Base-by-base conservation (phyloP, 2,329 filamentous ascomycete species). In the Helotiales sp. region DNA sequence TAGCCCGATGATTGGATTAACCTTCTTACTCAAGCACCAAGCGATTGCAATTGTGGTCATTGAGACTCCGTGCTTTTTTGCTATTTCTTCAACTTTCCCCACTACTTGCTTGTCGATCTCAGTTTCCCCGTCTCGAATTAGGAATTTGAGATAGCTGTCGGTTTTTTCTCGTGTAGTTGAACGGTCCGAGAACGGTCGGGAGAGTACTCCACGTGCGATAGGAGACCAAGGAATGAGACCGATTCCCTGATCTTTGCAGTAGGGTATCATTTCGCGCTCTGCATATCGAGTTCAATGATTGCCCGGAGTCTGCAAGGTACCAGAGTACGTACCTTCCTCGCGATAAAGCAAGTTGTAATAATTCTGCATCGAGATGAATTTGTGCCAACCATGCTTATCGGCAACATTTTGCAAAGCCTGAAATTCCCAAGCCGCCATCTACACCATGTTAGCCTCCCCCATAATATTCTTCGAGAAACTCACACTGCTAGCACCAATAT, bases 291-390 rank as follows among this genome's bases (percentile, higher is more conserved):
- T 34, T 8, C 27, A 30, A 15, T 36, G 31, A 46, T 38, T n/a
- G 24, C 19, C 3, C 24, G 19, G 15, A 29, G 9, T 34, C 31
- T 34, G 31, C 15, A 34, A 9, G 15, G 9, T 34, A 8, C 29
- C 15, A 33, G 13, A 40, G 24, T 15, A 48, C 54, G 10, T 19
- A 59, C 57, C 81, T 61, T 88, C 85, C 65, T 89, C 86, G 3
- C 86, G 78, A 68, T 86, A 85, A 1, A 82, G 67, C 0, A 83
- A 72, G 62, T 83, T 84, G 67, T 85, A 79, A 46, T 79, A 77
- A 30, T 82, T 81, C 61, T 86, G 83, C 83, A 86, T 86, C 3
- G 73, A 77, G 57, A 85, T 73, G 64, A 86, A 86, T 68, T 84
- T 81, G 13, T 79, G 81, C 82, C 82, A 86, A 24, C 80, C 79